Percentiles rank a stretch among this genome's conserved stretches.
These are phyloP conservation scores for Talaromyces sp. DNA, from an alignment of 2,329 filamentous ascomycete species.

Conservation along the genomic window DNA sequence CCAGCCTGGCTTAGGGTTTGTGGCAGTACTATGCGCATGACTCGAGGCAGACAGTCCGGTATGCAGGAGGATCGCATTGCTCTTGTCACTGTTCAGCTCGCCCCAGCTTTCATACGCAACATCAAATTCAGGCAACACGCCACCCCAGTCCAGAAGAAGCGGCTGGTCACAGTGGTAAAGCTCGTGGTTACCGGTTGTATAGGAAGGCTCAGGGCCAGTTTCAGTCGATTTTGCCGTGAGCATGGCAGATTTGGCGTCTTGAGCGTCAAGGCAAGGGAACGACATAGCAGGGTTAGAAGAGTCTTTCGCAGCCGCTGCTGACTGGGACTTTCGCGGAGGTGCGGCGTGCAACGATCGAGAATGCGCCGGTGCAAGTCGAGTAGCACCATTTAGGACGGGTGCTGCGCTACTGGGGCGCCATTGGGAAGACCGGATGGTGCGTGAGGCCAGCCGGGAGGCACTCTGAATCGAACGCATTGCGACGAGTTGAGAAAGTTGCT, in stretches of 20 bases:
- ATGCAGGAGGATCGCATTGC: conserved; percentile 88
- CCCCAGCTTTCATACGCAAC: conserved; percentile 95
- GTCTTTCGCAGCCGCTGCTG: conserved; percentile 24
- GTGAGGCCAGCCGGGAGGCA: conserved; percentile 22
- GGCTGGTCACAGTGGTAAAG: conserved; percentile 73
- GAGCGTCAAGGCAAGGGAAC: conserved; percentile 85
- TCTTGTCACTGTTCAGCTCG: conserved; percentile 72
- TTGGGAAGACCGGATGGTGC: conserved; percentile 16
- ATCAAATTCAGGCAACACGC: conserved; percentile 82
- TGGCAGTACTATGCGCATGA: conserved; percentile 87
- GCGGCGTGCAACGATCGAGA: conserved; percentile 25
- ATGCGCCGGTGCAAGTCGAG: conserved; percentile 23
- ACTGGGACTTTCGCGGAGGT: conserved; percentile 20
- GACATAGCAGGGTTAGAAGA: conserved; percentile 81
- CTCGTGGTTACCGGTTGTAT: conserved; percentile 85
- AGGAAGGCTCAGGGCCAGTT: conserved; percentile 87
- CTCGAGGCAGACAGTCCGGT: conserved; percentile 96
- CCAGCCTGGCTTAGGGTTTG: conserved; percentile 89
- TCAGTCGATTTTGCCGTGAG: conserved; percentile 69
- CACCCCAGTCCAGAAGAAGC: conserved; percentile 90
- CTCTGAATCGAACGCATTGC: conserved; percentile 26
- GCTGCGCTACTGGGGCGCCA: conserved; percentile 15
- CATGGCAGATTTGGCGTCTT: conserved; percentile 75
- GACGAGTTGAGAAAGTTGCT: not conserved
- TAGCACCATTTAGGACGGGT: conserved; percentile 9